phyloP scores from a whole-genome alignment of 306 rosid species.

The Rosa lucieae region DNA sequence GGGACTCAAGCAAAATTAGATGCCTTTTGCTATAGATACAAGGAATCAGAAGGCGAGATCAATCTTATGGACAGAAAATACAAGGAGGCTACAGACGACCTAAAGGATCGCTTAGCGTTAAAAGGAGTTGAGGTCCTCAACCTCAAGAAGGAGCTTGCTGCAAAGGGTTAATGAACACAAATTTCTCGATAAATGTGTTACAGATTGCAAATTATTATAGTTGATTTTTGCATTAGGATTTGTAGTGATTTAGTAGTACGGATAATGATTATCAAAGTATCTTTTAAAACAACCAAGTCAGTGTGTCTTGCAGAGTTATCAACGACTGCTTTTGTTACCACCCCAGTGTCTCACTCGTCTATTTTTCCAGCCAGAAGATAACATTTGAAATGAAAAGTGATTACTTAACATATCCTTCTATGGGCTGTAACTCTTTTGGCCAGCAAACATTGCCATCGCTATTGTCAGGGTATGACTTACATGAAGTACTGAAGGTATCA shows the following conservation, averaged over 20 bases:
- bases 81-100: constrained; percentile 50
- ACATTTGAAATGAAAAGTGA: too few species aligned
- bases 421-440: neutral
- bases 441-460: neutral
- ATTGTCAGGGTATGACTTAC: neutral
- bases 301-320: neutral
- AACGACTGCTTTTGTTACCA: neutral
- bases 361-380: neutral
- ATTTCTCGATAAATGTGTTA: neutral
- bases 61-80: constrained; percentile 44
- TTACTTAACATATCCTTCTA: too few species aligned
- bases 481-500: neutral
- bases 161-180: constrained; percentile 20
- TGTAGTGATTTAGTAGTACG: neutral
- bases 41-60: constrained; percentile 49
- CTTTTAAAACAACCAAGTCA: neutral
- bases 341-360: neutral
- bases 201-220: neutral
- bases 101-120: constrained; percentile 61
- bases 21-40: constrained; percentile 54
- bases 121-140: constrained; percentile 58
- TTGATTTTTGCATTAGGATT: neutral
- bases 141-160: constrained; percentile 60
- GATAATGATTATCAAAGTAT: neutral
- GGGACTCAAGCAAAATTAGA: constrained; percentile 73